A percentile compares a stretch with the other conserved stretches of the same genome.
Evolutionary conservation across 768 basidiomycete species (phyloP).

Genomic region (Mycena rebaudengoi): DNA sequence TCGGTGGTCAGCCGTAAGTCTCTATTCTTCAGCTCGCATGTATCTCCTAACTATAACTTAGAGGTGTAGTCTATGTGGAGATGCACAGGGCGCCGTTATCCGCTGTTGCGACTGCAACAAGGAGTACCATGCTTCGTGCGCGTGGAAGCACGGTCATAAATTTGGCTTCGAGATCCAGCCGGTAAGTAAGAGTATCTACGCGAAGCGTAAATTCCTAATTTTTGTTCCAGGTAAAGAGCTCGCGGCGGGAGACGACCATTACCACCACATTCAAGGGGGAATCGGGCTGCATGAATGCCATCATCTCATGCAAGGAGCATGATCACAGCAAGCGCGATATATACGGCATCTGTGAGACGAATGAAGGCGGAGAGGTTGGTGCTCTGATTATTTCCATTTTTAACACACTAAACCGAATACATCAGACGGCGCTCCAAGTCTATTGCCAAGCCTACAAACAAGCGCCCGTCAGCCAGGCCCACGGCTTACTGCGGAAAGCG

Average conservation of each 20-base stretch:
- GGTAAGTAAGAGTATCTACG: slow-evolving; percentile 50
- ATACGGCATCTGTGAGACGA: slow-evolving; percentile 86
- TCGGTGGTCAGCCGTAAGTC: slow-evolving; percentile 74
- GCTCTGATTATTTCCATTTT: background rate
- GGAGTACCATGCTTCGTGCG: slow-evolving; percentile 90
- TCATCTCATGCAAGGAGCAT: slow-evolving; percentile 84
- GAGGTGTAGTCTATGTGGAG: slow-evolving; percentile 81
- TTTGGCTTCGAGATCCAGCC: slow-evolving; percentile 95
- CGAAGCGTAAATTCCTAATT: background rate
- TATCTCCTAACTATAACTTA: slow-evolving; percentile 40
- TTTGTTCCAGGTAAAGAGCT: slow-evolving; percentile 72
- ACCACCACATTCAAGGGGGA: slow-evolving; percentile 81
- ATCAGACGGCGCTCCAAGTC: slow-evolving; percentile 88
- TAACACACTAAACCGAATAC: background rate
- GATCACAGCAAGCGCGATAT: slow-evolving; percentile 69
- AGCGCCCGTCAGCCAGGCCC: slow-evolving; percentile 73
- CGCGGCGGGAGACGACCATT: slow-evolving; percentile 70
- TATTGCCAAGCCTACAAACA: slow-evolving; percentile 90
- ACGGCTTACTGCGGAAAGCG: slow-evolving; percentile 90
- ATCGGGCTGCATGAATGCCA: slow-evolving; percentile 79
- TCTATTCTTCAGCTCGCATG: background rate
- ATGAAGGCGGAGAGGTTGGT: slow-evolving; percentile 82
- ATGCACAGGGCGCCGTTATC: slow-evolving; percentile 79
- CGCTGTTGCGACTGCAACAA: slow-evolving; percentile 84
- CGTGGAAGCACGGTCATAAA: slow-evolving; percentile 82